These are phyloP conservation scores for Dovyalis caffra DNA, from an alignment of 345 rosid genomes.

Conservation along the genomic window DNA sequence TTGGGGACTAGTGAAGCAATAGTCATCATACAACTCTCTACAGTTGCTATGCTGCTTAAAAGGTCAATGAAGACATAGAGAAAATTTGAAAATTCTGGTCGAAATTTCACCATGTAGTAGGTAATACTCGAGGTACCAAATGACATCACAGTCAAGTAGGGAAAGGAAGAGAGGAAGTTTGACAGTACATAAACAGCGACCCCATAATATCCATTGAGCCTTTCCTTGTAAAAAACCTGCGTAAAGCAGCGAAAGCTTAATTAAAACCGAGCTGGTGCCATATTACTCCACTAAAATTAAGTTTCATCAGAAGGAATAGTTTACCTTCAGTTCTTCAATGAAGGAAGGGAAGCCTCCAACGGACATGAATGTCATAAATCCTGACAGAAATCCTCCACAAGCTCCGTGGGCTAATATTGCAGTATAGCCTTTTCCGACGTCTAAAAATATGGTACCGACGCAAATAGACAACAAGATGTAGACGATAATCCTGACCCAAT, in stretches of 20 bases:
- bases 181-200: constrained; percentile 41
- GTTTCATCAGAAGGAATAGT: not conserved
- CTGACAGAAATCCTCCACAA: constrained; percentile 44
- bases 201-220: constrained; percentile 47
- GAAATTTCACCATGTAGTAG: constrained; percentile 49
- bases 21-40: constrained; percentile 58
- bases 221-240: constrained; percentile 47
- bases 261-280: not conserved
- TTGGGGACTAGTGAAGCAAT: constrained; percentile 58
- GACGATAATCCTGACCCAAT: constrained; percentile 47
- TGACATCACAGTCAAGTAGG: constrained; percentile 41
- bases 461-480: constrained; percentile 39
- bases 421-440: constrained; percentile 36
- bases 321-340: constrained; percentile 53
- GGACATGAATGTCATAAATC: constrained; percentile 61
- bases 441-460: constrained; percentile 42
- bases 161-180: constrained; percentile 52
- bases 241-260: not conserved
- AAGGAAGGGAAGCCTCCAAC: constrained; percentile 58
- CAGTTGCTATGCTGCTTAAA: constrained; percentile 36
- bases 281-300: not conserved
- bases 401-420: constrained; percentile 50
- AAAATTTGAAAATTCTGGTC: constrained; percentile 32
- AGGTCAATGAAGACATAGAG: constrained; percentile 37
- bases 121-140: constrained; percentile 34